A percentile compares a stretch with the other conserved stretches of the same genome.
These are phyloP conservation scores for Thymus quinquecostatus DNA, from an alignment of 257 asterid genomes.

Conservation along the genomic window DNA sequence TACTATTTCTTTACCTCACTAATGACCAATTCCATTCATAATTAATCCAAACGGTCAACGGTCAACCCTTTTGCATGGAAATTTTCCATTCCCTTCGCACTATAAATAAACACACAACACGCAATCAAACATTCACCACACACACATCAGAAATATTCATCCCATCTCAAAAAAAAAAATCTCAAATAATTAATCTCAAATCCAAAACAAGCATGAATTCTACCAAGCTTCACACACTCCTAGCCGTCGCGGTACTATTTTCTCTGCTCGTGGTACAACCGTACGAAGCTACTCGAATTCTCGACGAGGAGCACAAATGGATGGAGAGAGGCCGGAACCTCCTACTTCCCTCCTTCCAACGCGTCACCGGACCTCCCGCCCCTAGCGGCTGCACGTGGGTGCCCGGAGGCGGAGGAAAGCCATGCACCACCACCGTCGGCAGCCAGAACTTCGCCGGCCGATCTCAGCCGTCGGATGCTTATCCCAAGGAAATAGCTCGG, in stretches of 20 bases:
- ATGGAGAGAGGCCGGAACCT: conserved; percentile 36
- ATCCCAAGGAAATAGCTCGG: conserved; percentile 38
- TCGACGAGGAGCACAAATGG: conserved; percentile 47
- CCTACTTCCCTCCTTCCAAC: conserved; percentile 42
- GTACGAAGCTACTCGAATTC: conserved; percentile 44
- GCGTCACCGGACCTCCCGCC: conserved; percentile 37
- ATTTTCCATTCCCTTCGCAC: neutral
- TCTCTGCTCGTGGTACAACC: conserved; percentile 30
- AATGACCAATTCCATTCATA: conserved; percentile 6
- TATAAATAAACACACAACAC: neutral
- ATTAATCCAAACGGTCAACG: neutral
- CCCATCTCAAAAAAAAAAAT: neutral
- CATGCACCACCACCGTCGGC: conserved; percentile 44
- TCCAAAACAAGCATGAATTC: conserved; percentile 23
- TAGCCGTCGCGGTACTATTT: conserved; percentile 23
- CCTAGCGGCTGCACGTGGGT: conserved; percentile 49
- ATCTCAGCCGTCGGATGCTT: conserved; percentile 26
- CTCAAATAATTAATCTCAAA: no score
- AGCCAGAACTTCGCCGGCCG: conserved; percentile 47
- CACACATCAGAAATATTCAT: neutral
- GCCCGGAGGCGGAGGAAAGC: conserved; percentile 34
- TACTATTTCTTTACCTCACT: neutral
- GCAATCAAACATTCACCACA: neutral
- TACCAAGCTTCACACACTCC: neutral
- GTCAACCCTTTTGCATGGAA: neutral